Percentiles rank a stretch among this genome's conserved stretches.
These are phyloP conservation scores for Brettanomyces nanus DNA, from an alignment of 805 yeast genomes.

Conservation along the genomic window DNA sequence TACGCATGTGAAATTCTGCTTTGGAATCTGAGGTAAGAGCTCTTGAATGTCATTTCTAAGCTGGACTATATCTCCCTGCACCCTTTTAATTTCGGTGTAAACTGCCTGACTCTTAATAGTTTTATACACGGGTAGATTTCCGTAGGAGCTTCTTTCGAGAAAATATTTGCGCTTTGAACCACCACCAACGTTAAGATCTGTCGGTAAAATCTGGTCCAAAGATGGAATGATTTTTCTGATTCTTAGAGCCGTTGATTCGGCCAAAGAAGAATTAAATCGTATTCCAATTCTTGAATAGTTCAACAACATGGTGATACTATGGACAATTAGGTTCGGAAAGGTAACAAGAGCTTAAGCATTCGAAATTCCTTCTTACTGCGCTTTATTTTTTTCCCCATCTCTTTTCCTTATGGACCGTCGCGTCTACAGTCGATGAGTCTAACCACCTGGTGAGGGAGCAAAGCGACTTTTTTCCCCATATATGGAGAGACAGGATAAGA, in stretches of 20 bases:
- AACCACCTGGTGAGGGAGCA: too few species aligned
- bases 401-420: too few species aligned
- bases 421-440: too few species aligned
- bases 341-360: too few species aligned
- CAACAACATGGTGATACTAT: too few species aligned
- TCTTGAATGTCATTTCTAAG: constrained; percentile 59
- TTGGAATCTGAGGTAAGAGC: constrained; percentile 38
- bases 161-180: constrained; percentile 32
- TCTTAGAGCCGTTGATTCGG: background rate
- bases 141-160: constrained; percentile 45
- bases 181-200: constrained; percentile 21
- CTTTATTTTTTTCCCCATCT: too few species aligned
- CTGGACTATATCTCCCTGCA: constrained; percentile 59
- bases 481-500: too few species aligned
- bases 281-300: too few species aligned
- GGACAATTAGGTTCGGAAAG: too few species aligned
- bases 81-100: constrained; percentile 67
- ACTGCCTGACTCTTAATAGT: constrained; percentile 53
- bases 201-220: constrained; percentile 15
- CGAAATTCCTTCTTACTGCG: too few species aligned
- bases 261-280: background rate
- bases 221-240: constrained; percentile 20
- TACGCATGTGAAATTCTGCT: constrained; percentile 36
- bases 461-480: too few species aligned
- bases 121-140: constrained; percentile 76